Evolutionary conservation across 1,284 basidiomycete species (phyloP).

Genomic region (Austroboletus niveus): DNA sequence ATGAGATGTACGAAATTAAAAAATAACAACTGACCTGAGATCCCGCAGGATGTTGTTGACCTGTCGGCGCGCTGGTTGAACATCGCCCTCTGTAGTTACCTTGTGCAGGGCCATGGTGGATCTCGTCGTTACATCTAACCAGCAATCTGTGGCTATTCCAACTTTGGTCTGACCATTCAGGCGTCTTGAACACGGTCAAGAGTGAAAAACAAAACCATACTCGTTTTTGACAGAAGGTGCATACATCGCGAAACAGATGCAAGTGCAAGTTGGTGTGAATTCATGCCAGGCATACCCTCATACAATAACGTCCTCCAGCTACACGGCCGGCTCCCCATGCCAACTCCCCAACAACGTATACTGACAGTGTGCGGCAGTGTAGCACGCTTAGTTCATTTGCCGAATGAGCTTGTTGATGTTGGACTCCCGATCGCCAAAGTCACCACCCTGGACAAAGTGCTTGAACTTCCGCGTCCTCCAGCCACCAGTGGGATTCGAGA

Average conservation of each 20-base stretch:
- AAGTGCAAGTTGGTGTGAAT: conserved; percentile 16
- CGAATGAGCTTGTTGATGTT: conserved; percentile 98
- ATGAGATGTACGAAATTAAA: neutral
- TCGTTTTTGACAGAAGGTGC: conserved; percentile 25
- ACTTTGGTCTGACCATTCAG: neutral
- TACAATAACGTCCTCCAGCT: conserved; percentile 27
- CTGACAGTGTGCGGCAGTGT: conserved; percentile 3
- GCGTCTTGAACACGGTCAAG: neutral
- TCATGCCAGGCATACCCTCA: conserved; percentile 41
- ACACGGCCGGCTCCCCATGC: conserved; percentile 10
- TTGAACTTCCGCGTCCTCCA: conserved; percentile 98
- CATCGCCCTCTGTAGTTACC: conserved; percentile 1
- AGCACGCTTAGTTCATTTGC: conserved; percentile 81
- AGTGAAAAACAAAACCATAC: conserved; percentile 17
- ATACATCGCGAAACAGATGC: conserved; percentile 25
- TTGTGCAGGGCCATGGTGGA: conserved; percentile 14
- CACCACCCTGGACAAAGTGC: conserved; percentile 92
- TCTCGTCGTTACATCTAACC: conserved; percentile 3
- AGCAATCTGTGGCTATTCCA: no score
- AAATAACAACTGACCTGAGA: conserved; percentile 22
- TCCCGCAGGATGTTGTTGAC: conserved; percentile 49
- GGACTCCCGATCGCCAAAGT: conserved; percentile 93
- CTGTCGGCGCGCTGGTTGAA: conserved; percentile 15
- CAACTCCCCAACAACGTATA: conserved; percentile 12
- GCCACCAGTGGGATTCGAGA: conserved; percentile 98